Percentiles rank a stretch among this genome's conserved stretches.
Evolutionary conservation across 1,284 basidiomycete species (phyloP).

Genomic region (Thecaphora frezii): DNA sequence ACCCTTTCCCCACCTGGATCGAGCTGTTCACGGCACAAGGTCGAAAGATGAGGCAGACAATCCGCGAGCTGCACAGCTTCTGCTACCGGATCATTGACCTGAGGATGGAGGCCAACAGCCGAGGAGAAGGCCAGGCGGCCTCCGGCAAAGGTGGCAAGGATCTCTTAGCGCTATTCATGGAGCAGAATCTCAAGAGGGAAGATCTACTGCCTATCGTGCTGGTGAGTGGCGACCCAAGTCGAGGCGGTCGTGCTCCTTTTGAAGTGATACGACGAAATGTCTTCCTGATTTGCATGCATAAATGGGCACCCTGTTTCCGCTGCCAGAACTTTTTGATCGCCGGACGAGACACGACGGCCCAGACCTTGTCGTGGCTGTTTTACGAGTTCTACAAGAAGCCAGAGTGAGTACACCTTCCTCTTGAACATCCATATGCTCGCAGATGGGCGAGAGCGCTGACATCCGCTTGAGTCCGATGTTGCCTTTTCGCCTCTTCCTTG

Average conservation of each 20-base stretch:
- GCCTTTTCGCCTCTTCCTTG: no score
- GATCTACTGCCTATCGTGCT: slow-evolving; percentile 46
- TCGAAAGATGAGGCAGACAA: slow-evolving; percentile 22
- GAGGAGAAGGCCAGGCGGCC: slow-evolving; percentile 19
- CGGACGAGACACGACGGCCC: slow-evolving; percentile 48
- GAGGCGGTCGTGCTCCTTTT: no score
- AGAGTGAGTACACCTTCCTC: slow-evolving; percentile 6
- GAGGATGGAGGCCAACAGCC: slow-evolving; percentile 22
- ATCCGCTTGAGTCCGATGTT: no score
- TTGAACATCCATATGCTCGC: no score
- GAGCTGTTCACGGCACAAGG: slow-evolving; percentile 35
- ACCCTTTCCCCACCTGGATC: slow-evolving; percentile 21
- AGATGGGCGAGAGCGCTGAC: no score
- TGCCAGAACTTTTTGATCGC: slow-evolving; percentile 46
- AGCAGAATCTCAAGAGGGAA: slow-evolving; percentile 31
- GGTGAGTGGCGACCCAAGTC: not conserved
- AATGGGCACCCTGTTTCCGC: no score
- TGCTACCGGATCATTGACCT: slow-evolving; percentile 47
- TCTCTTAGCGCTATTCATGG: slow-evolving; percentile 49
- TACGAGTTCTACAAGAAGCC: slow-evolving; percentile 37
- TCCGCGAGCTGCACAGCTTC: slow-evolving; percentile 48
- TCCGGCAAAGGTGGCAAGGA: slow-evolving; percentile 47
- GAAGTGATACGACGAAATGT: no score
- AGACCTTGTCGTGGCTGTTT: slow-evolving; percentile 44
- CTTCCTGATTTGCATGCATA: no score